Evolutionary conservation across 192 early-diverging fungal species (phyloP).

Genomic region (Haplosporangium gracile): DNA sequence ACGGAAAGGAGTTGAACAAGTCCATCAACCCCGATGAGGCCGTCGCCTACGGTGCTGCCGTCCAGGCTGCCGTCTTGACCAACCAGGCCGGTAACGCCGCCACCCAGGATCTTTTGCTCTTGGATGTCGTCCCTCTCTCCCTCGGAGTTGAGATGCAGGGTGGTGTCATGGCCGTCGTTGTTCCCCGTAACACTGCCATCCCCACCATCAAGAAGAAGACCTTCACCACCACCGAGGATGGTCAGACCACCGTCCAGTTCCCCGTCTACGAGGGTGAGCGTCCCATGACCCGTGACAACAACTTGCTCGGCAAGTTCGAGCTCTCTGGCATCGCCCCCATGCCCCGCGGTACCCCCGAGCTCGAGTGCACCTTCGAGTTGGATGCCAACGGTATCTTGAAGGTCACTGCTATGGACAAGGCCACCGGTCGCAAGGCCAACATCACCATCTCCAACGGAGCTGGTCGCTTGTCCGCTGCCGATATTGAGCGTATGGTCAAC

Average conservation of each 20-base stretch:
- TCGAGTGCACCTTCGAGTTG: constrained; percentile 88
- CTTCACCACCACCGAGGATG: constrained; percentile 87
- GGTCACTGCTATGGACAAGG: constrained; percentile 93
- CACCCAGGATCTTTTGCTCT: constrained; percentile 80
- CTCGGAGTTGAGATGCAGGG: constrained; percentile 90
- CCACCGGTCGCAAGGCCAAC: constrained; percentile 90
- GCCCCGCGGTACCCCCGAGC: constrained; percentile 84
- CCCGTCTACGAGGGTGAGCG: constrained; percentile 91
- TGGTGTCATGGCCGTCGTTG: constrained; percentile 86
- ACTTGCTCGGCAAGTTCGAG: constrained; percentile 88
- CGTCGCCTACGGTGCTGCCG: constrained; percentile 94
- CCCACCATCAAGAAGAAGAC: constrained; percentile 85
- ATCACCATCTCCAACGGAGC: constrained; percentile 97
- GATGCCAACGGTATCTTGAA: constrained; percentile 92
- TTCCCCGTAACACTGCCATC: constrained; percentile 88
- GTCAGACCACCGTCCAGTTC: constrained; percentile 89
- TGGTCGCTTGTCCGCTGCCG: constrained; percentile 88
- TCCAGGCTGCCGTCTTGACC: constrained; percentile 89
- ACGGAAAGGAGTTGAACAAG: constrained; percentile 87
- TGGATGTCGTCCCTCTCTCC: constrained; percentile 88
- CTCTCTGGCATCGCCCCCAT: constrained; percentile 84
- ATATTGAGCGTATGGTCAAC: constrained; percentile 93
- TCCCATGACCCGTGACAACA: constrained; percentile 92
- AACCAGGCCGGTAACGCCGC: constrained; percentile 71
- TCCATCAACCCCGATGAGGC: constrained; percentile 98